These are phyloP conservation scores for Yamadazyma philogaea DNA, from an alignment of 805 yeast genomes.

Conservation along the genomic window DNA sequence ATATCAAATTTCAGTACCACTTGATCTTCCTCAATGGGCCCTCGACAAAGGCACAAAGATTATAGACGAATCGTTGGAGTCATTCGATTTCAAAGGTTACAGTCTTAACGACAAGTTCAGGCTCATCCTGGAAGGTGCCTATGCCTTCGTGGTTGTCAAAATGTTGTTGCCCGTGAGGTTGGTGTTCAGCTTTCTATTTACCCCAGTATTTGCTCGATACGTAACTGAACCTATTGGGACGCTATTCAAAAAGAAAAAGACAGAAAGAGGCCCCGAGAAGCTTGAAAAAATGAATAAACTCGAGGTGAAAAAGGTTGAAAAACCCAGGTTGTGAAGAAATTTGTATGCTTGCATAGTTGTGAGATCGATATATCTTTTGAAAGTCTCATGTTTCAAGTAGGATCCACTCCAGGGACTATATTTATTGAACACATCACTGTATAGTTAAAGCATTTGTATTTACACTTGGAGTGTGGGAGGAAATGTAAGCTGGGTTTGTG, in stretches of 20 bases:
- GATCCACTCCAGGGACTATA: too few relatives aligned
- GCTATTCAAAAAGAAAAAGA: slow-evolving; percentile 14
- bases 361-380: too few relatives aligned
- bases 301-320: slow-evolving; percentile 25
- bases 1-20: slow-evolving; percentile 47
- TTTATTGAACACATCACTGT: too few relatives aligned
- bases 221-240: slow-evolving; percentile 46
- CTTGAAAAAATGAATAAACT: slow-evolving; percentile 1
- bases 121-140: slow-evolving; percentile 67
- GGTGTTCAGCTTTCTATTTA: slow-evolving; percentile 46
- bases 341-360: neutral
- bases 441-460: too few relatives aligned
- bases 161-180: slow-evolving; percentile 54
- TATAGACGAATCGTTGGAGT: slow-evolving; percentile 51
- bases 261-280: neutral
- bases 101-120: slow-evolving; percentile 51
- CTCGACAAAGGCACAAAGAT: slow-evolving; percentile 56
- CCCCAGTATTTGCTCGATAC: slow-evolving; percentile 57
- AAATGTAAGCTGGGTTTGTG: too few relatives aligned
- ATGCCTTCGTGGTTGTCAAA: slow-evolving; percentile 70
- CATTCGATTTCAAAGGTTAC: slow-evolving; percentile 28
- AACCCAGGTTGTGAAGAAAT: slow-evolving; percentile 24
- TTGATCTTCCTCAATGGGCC: slow-evolving; percentile 58
- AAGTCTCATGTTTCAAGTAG: too few relatives aligned
- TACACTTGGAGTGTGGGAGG: too few relatives aligned